Evolutionary conservation across 257 asterid species (phyloP), one percentile per base, ranked within the genome.

Genomic region (Nicotiana otophora): DNA sequence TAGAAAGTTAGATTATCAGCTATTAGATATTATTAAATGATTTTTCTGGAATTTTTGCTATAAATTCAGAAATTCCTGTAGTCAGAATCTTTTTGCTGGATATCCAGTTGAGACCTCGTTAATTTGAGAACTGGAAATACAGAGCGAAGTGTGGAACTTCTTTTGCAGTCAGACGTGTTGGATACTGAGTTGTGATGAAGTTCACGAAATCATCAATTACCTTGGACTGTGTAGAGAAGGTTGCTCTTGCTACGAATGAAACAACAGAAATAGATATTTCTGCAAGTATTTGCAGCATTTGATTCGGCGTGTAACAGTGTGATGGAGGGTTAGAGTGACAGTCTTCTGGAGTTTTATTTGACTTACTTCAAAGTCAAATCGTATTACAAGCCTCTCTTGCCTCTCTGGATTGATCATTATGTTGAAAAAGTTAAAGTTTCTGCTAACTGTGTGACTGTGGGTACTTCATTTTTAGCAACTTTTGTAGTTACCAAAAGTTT

Each of bases 151-250:
- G 4, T 31, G 79, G 79, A 46, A 14, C 60, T 31, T 23, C 8
- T 20, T 72, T 72, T 30, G 36, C 15, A 72, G 23, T 72, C 61
- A 46, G 61, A 72, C 23, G 15, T 72, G 20, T 46, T 72, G 26
- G 60, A 72, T 72, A 23, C 36, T 72, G 36, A 46, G 39, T 23
- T 72, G 79, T 58, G 51, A 72, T 72, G 61, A 46, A 10, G n/a
- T 72, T 72, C 79, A 72, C 79, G 2, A 72, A 23, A 46, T 72
- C 79, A 72, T 72, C 79, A 72, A 30, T 72, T 72, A 42, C 78
- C 60, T 72, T 42, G 48, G 61, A 46, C 7, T 23, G 26, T 12
- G 4, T 28, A 46, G 61, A 72, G 79, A 46, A 46, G 61, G 34
- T 72, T 72, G 61, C 61, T 46, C 39, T 23, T 23, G 26, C 78